phyloP scores from a whole-genome alignment of 805 yeast species.

The Hyphopichia homilentoma region DNA sequence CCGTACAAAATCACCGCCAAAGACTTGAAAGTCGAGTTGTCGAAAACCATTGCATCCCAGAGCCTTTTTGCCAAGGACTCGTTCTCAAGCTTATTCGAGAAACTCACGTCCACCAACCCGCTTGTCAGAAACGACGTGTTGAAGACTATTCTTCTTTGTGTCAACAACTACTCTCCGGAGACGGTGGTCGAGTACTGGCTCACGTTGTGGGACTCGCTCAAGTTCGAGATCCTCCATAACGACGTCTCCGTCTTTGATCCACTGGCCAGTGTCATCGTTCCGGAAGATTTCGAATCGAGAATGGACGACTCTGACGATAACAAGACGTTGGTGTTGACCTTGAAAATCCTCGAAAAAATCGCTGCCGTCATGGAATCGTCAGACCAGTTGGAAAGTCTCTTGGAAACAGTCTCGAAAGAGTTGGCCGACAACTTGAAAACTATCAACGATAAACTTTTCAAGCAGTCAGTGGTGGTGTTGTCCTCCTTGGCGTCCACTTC shows the following conservation, averaged over 20 bases:
- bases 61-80: constrained; percentile 65
- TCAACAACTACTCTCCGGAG: constrained; percentile 46
- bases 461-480: constrained; percentile 61
- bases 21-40: constrained; percentile 61
- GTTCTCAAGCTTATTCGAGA: constrained; percentile 74
- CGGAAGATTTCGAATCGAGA: constrained; percentile 15
- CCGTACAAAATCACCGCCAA: constrained; percentile 77
- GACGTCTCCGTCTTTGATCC: constrained; percentile 33
- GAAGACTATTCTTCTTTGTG: constrained; percentile 54
- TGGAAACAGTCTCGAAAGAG: constrained; percentile 40
- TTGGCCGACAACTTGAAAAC: constrained; percentile 49
- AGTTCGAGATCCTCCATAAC: constrained; percentile 83
- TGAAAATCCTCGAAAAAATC: constrained; percentile 38
- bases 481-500: constrained; percentile 53
- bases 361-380: constrained; percentile 26
- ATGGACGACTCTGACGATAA: constrained; percentile 34
- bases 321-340: constrained; percentile 32
- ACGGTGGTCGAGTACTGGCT: constrained; percentile 61
- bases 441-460: constrained; percentile 49
- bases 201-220: constrained; percentile 81
- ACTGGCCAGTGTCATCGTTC: constrained; percentile 19
- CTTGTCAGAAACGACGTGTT: constrained; percentile 72
- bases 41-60: constrained; percentile 60
- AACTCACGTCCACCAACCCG: constrained; percentile 72
- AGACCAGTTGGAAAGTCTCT: constrained; percentile 33